Base-by-base conservation (phyloP, 306 rosid genomes). In the Vigna angularis region DNA sequence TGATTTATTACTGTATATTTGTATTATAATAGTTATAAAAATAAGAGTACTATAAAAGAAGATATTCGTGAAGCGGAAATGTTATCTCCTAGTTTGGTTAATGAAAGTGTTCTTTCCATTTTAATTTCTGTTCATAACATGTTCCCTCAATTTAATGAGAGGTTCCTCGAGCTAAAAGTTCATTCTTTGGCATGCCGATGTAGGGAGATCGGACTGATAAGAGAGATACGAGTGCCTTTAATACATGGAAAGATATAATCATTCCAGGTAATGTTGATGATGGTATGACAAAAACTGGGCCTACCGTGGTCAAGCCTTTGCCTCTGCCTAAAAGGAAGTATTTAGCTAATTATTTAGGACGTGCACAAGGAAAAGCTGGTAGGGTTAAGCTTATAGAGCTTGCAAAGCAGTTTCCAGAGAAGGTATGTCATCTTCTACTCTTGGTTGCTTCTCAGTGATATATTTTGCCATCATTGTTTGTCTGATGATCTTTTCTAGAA, bases 201-300 rank as follows among this genome's bases (percentile, higher is more conserved):
- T 82, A 95, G 98, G 99, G 98, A 62, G 98, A 93, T 80, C 93
- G 97, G 49, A 95, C 98, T 47, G 98, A 95, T 86, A 95, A 91
- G 87, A 93, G 93, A 90, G 93, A 86, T 72, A 87, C 86, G 22
- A 95, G 90, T 84, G 93, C 98, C 70, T 95, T 93, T 74, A 91
- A 93, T 90, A 90, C 99, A 1, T 95, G 98, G 97, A 95, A 95
- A 89, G 98, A 95, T 86, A 90, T 95, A 74, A 91, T 95, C 81
- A 87, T 95, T 82, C 99, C 99, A n/a, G 98, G 99, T 51, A 91
- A 96, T 78, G 83, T 93, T 65, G 98, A 93, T 76, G 98, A 88
- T 36, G 86, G 87, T 52, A 86, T 93, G 96, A 96, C 97, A 64
- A 87, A 83, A 69, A 44, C 61, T 68, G 85, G 80, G 47, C 76